Evolutionary conservation across 2,329 filamentous ascomycete genomes (phyloP).

Genomic region (Hymenoscyphus fraxineus): DNA sequence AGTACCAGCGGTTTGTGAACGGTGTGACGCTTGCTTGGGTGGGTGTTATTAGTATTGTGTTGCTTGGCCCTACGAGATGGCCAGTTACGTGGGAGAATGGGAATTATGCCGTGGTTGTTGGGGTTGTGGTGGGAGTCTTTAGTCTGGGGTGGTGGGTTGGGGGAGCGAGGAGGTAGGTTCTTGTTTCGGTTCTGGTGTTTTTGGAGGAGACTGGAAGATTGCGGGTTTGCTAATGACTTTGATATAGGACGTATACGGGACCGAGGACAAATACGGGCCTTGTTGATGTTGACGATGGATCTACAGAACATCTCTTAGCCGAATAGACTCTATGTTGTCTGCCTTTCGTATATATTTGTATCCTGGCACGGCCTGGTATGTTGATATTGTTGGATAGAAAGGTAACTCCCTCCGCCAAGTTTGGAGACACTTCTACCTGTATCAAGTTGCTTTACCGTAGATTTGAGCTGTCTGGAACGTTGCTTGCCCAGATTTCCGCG

Average conservation of each 20-base stretch:
- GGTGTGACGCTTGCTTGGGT: slow-evolving; percentile 57
- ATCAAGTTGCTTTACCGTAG: too few relatives aligned
- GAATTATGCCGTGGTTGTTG: slow-evolving; percentile 49
- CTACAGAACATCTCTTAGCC: too few relatives aligned
- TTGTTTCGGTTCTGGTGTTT: background rate
- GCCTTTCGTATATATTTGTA: too few relatives aligned
- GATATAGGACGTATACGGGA: slow-evolving; percentile 1
- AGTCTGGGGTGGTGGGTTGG: slow-evolving; percentile 46
- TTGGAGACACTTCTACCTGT: too few relatives aligned
- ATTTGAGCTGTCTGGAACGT: too few relatives aligned
- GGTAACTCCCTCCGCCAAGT: too few relatives aligned
- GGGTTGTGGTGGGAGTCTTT: slow-evolving; percentile 45
- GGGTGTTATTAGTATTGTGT: slow-evolving; percentile 57
- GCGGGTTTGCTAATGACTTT: background rate
- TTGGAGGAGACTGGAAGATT: background rate
- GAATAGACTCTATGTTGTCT: too few relatives aligned
- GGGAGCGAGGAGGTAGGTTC: slow-evolving; percentile 26
- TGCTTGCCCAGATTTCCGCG: too few relatives aligned
- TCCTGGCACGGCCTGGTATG: too few relatives aligned
- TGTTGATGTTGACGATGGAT: background rate
- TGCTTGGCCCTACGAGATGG: slow-evolving; percentile 49
- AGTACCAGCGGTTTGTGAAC: slow-evolving; percentile 53
- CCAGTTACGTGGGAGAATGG: slow-evolving; percentile 48
- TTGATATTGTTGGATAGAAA: too few relatives aligned
- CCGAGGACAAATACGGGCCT: background rate